phyloP scores from a whole-genome alignment of 495 filamentous ascomycete species.

The Friedmanniomyces endolithicus region DNA sequence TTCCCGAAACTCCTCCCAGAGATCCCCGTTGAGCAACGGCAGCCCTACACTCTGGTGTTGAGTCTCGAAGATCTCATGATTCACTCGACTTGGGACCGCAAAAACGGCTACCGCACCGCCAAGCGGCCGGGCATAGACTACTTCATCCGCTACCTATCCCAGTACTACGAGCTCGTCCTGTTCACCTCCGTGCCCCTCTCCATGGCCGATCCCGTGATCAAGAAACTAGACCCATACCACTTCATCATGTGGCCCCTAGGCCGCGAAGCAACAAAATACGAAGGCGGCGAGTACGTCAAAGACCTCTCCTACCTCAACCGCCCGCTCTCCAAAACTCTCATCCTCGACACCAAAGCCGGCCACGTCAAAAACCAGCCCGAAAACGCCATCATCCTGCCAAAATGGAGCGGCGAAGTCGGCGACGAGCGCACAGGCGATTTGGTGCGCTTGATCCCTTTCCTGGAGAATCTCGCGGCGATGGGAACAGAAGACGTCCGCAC shows the following conservation, averaged over 20 bases:
- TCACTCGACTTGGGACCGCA: constrained; percentile 83
- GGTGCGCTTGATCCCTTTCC: constrained; percentile 80
- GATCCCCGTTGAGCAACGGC: constrained; percentile 62
- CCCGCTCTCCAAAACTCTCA: constrained; percentile 81
- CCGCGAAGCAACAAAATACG: constrained; percentile 86
- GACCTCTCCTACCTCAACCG: constrained; percentile 94
- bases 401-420: constrained; percentile 72
- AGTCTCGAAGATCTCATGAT: constrained; percentile 88
- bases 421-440: constrained; percentile 58
- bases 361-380: constrained; percentile 80
- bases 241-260: constrained; percentile 93
- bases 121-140: constrained; percentile 95
- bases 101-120: constrained; percentile 90
- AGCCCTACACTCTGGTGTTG: constrained; percentile 86
- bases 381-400: constrained; percentile 81
- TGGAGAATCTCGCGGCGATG: constrained; percentile 95
- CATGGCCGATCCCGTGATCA: constrained; percentile 72
- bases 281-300: constrained; percentile 94
- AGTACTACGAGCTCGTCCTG: constrained; percentile 94
- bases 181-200: constrained; percentile 77
- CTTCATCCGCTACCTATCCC: constrained; percentile 87
- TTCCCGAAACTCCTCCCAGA: constrained; percentile 91
- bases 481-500: constrained; percentile 70
- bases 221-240: constrained; percentile 90
- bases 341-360: constrained; percentile 71